phyloP scores from a whole-genome alignment of 129 eudicot genomes.

The Apium graveolens region DNA sequence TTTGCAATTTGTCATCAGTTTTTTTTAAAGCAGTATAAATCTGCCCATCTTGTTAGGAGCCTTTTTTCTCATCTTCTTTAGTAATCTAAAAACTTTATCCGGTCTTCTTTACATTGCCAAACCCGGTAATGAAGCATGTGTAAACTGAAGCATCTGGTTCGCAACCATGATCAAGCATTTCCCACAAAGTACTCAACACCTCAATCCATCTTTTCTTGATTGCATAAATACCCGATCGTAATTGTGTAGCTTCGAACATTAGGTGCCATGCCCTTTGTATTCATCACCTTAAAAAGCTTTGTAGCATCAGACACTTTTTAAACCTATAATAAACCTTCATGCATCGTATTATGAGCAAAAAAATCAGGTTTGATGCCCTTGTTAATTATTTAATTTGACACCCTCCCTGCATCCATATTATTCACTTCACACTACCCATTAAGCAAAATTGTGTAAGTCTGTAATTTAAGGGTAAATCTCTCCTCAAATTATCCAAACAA shows the following conservation, averaged over 20 bases:
- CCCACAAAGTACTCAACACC: conserved; percentile 56
- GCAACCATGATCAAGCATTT: conserved; percentile 51
- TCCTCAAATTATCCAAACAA: conserved; percentile 49
- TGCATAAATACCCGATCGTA: conserved; percentile 62
- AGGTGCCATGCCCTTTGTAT: conserved; percentile 68
- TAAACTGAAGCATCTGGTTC: conserved; percentile 62
- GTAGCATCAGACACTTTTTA: conserved; percentile 55
- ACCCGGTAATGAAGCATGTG: conserved; percentile 78
- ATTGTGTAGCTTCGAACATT: conserved; percentile 59
- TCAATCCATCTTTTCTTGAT: conserved; percentile 51
- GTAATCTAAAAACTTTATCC: conserved; percentile 62
- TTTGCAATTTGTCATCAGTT: conserved; percentile 48
- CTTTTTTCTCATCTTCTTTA: conserved; percentile 78
- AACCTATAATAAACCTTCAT: conserved; percentile 66
- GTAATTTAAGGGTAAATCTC: conserved; percentile 6
- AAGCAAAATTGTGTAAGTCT: conserved; percentile 61
- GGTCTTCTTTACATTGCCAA: conserved; percentile 63
- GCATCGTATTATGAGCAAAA: conserved; percentile 71
- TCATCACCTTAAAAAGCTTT: conserved; percentile 83
- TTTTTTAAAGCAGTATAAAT: conserved; percentile 74
- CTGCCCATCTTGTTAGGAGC: conserved; percentile 57
- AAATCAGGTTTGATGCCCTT: conserved; percentile 68
- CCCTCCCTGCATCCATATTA: conserved; percentile 62
- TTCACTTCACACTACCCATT: conserved; percentile 72
- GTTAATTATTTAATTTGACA: conserved; percentile 85